Percentiles rank a stretch among this genome's conserved stretches.
phyloP scores from a whole-genome alignment of 2,329 filamentous ascomycete species.

The Colletotrichum noveboracense region DNA sequence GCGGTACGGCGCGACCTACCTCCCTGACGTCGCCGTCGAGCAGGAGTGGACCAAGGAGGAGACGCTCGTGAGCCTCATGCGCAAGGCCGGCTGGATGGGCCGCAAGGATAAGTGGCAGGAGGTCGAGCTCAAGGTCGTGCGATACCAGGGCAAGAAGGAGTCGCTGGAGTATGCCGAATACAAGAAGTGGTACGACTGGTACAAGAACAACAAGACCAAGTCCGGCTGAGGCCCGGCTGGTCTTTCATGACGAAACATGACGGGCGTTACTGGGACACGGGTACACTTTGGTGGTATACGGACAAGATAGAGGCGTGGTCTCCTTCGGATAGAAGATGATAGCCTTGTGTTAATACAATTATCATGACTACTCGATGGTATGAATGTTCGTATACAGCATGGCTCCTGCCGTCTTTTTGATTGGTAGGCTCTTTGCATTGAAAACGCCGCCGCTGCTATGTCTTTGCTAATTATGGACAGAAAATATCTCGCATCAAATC shows the following conservation, averaged over 20 bases:
- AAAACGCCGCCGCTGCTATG: not conserved
- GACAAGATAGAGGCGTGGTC: not conserved
- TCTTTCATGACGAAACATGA: not conserved
- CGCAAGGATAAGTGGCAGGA: slow-evolving; percentile 81
- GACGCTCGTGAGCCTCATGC: slow-evolving; percentile 86
- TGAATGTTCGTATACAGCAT: not conserved
- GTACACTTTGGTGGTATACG: not conserved
- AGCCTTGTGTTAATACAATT: slow-evolving; percentile 9
- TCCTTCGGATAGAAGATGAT: not conserved
- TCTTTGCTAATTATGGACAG: not conserved
- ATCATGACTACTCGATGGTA: not conserved
- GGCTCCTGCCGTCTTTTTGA: not conserved
- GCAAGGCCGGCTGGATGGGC: slow-evolving; percentile 92
- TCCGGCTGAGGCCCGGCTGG: not conserved
- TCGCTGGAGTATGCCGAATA: slow-evolving; percentile 75
- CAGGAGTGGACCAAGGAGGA: slow-evolving; percentile 97
- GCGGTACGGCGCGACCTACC: slow-evolving; percentile 84
- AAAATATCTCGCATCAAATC: not conserved
- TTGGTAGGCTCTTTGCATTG: not conserved
- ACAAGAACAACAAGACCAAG: slow-evolving; percentile 39
- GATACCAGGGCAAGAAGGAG: slow-evolving; percentile 86
- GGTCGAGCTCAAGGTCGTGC: slow-evolving; percentile 77
- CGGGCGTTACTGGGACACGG: not conserved
- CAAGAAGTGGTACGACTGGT: slow-evolving; percentile 81
- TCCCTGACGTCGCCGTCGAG: slow-evolving; percentile 89